Conservation (phyloP, 2,329 filamentous ascomycete species). For the Sporothrix inflata region DNA sequence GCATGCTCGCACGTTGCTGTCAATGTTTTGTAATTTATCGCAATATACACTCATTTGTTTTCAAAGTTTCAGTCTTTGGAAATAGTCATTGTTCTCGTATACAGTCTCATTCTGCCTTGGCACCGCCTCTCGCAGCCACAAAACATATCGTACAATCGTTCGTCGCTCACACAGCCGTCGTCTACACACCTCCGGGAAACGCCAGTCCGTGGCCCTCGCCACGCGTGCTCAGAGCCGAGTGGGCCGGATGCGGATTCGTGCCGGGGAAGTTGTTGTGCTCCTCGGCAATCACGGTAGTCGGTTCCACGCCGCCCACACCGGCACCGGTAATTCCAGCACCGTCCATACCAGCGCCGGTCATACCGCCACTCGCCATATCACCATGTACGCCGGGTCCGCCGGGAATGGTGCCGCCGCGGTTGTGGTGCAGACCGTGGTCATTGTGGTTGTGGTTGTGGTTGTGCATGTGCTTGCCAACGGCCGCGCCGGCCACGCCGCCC, state of each 20-base stretch:
- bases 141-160: neutral
- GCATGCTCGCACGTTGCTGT: neutral
- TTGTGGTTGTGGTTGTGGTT: neutral
- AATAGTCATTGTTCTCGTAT: neutral
- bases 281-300: neutral
- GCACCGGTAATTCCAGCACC: neutral
- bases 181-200: neutral
- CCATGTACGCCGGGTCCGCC: neutral
- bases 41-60: neutral
- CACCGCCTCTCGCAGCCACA: neutral
- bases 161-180: neutral
- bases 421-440: conserved; percentile 2
- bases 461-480: conserved; percentile 1
- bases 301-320: neutral
- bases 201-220: neutral
- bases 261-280: conserved; percentile 20
- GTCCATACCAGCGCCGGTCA: neutral
- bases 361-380: neutral
- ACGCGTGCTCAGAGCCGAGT: conserved; percentile 7
- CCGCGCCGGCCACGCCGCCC: neutral
- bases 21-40: neutral
- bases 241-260: conserved; percentile 17
- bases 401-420: conserved; percentile 10
- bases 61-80: neutral
- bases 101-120: neutral